Conservation (phyloP, 2,329 filamentous ascomycete species). For the Westerdykella sp. region DNA sequence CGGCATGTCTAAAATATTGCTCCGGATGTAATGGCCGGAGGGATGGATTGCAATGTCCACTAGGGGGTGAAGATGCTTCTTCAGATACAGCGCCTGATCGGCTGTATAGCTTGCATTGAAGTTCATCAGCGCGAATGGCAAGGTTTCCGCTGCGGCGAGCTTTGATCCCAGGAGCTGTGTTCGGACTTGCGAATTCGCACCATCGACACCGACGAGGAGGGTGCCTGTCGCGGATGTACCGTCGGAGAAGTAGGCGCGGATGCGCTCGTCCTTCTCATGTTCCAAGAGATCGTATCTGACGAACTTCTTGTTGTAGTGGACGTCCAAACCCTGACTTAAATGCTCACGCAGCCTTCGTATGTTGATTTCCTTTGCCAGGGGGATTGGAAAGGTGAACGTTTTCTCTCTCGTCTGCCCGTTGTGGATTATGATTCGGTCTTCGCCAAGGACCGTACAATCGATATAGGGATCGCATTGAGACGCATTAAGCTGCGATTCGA, state of each 20-base stretch:
- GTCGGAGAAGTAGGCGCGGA: constrained; percentile 21
- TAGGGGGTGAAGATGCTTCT: no score
- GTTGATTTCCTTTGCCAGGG: constrained; percentile 28
- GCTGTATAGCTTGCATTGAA: no score
- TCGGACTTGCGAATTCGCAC: constrained; percentile 23
- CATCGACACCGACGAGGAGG: constrained; percentile 21
- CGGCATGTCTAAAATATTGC: no score
- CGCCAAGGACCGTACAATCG: no score
- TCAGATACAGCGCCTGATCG: no score
- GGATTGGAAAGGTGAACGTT: constrained; percentile 30
- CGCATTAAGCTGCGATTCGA: no score
- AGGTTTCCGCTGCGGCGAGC: constrained; percentile 6
- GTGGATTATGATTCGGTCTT: no score
- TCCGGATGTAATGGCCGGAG: no score
- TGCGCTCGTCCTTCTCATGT: constrained; percentile 9
- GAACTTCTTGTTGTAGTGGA: constrained; percentile 24
- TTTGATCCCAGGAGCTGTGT: constrained; percentile 15
- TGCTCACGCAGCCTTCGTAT: constrained; percentile 35
- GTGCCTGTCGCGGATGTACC: constrained; percentile 18
- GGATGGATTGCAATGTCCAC: no score
- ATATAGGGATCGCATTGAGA: no score
- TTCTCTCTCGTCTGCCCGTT: no score
- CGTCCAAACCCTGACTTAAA: constrained; percentile 30
- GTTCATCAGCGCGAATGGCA: no score
- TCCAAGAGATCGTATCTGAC: constrained; percentile 9